Conservation (phyloP, 345 rosid genomes). For the Salix viminalis region DNA sequence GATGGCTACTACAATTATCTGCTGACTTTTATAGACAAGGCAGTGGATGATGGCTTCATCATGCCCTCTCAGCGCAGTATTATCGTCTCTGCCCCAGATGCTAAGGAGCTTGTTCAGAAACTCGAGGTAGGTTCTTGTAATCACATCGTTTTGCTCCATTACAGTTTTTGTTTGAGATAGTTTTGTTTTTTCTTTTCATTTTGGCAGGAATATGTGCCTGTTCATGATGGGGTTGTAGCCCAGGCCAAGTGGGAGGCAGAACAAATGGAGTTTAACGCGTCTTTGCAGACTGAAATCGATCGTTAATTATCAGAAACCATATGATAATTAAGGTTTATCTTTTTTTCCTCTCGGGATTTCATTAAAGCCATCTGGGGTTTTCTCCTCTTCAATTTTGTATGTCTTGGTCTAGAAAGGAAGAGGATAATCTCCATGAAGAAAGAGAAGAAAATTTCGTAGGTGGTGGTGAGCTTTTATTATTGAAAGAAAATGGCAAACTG, state of each 20-base stretch:
- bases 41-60: slow-evolving; percentile 57
- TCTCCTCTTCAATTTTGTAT: slow-evolving; percentile 18
- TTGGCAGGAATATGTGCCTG: slow-evolving; percentile 54
- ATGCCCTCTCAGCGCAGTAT: slow-evolving; percentile 54
- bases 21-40: slow-evolving; percentile 48
- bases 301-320: slow-evolving; percentile 23
- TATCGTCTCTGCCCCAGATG: slow-evolving; percentile 55
- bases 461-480: background rate
- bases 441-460: background rate
- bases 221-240: slow-evolving; percentile 45
- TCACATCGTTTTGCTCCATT: background rate
- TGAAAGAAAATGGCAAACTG: background rate
- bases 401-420: background rate
- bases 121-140: slow-evolving; percentile 42
- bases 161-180: background rate
- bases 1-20: slow-evolving; percentile 46
- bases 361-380: background rate
- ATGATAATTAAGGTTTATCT: background rate
- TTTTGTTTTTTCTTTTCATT: background rate
- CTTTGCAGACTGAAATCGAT: slow-evolving; percentile 51
- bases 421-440: background rate
- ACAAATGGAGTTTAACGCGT: slow-evolving; percentile 49
- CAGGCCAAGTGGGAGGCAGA: slow-evolving; percentile 57
- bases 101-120: slow-evolving; percentile 46
- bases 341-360: background rate